Base-by-base conservation (phyloP, 2,329 filamentous ascomycete species). In the Hirsutella rhossiliensis region DNA sequence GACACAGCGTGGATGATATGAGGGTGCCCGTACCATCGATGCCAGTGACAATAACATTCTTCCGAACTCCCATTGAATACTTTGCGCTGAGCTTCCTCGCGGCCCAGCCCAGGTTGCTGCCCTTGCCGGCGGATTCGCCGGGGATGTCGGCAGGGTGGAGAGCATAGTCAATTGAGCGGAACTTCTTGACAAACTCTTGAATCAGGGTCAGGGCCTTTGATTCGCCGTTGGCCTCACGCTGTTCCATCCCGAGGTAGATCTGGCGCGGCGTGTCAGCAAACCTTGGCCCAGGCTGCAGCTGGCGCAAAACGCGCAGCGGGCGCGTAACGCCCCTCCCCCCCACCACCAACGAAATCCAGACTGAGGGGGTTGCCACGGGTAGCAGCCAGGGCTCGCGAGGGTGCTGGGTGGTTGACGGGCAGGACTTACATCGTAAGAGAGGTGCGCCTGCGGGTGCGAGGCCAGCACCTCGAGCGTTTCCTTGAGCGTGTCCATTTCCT, bases 171-270 rank as follows among this genome's bases (percentile, higher is more conserved):
- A 87, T 80, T 46, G 72, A 73, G 37, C 76, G 75, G 56, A 87
- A 86, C 46, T 72, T 76, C 54, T 76, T 76, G 49, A 72, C 63
- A 52, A 83, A 85, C 47, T 75, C 72, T 40, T 75, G 69, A n/a
- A 80, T 71, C 15, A 86, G 66, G 9, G 66, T 67, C 46, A 71
- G 65, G 11, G 82, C 82, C 60, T 85, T 86, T 40, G 70, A 61
- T 47, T 76, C 72, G 11, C 71, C 75, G 40, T 75, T 71, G 41
- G 65, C 63, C 57, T 87, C 82, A 46, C 82, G 77, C 53, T 80
- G 66, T 56, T 86, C 82, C 82, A 86, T 86, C 19, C 76, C 82
- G 28, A 87, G 69, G 55, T 80, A 85, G 43, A 87, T 66, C 82
- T 86, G 48, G 13, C 18, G 37, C 11, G 15, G 28, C 5, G 34